Conservation (phyloP, 148 eudicot genomes). For the Spergularia bocconei region DNA sequence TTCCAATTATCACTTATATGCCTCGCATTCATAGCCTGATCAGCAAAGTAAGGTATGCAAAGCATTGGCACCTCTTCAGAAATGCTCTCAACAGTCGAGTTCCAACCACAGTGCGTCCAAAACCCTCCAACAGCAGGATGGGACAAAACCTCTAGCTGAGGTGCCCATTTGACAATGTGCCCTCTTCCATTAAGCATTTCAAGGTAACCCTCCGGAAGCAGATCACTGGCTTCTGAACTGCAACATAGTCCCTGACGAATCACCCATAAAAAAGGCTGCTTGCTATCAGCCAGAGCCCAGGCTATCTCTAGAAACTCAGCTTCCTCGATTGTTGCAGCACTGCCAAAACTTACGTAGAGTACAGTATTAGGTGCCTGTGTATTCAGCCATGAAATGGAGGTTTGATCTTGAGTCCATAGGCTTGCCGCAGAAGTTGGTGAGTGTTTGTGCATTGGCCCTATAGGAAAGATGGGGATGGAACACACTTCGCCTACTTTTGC, state of each 20-base stretch:
- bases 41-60: slow-evolving; percentile 40
- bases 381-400: slow-evolving; percentile 42
- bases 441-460: slow-evolving; percentile 39
- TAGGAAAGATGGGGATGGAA: slow-evolving; percentile 32
- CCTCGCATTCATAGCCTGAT: slow-evolving; percentile 35
- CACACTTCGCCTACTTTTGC: slow-evolving; percentile 1
- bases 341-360: slow-evolving; percentile 49
- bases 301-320: slow-evolving; percentile 36
- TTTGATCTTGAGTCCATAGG: slow-evolving; percentile 27
- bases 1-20: slow-evolving; percentile 40
- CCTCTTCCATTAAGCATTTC: slow-evolving; percentile 28
- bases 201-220: slow-evolving; percentile 30
- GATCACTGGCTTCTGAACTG: slow-evolving; percentile 3
- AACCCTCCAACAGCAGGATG: slow-evolving; percentile 47
- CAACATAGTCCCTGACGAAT: slow-evolving; percentile 28
- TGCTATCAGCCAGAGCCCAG: slow-evolving; percentile 45
- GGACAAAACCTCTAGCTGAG: slow-evolving; percentile 44
- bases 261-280: slow-evolving; percentile 42
- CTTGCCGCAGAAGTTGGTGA: slow-evolving; percentile 18
- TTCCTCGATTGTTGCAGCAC: slow-evolving; percentile 27
- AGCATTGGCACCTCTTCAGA: slow-evolving; percentile 52
- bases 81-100: slow-evolving; percentile 47
- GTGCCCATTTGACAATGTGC: slow-evolving; percentile 46
- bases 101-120: slow-evolving; percentile 58
- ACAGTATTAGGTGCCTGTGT: slow-evolving; percentile 37